These are phyloP conservation scores for Blastosporella zonata DNA, from an alignment of 1,284 basidiomycete species.

Conservation along the genomic window DNA sequence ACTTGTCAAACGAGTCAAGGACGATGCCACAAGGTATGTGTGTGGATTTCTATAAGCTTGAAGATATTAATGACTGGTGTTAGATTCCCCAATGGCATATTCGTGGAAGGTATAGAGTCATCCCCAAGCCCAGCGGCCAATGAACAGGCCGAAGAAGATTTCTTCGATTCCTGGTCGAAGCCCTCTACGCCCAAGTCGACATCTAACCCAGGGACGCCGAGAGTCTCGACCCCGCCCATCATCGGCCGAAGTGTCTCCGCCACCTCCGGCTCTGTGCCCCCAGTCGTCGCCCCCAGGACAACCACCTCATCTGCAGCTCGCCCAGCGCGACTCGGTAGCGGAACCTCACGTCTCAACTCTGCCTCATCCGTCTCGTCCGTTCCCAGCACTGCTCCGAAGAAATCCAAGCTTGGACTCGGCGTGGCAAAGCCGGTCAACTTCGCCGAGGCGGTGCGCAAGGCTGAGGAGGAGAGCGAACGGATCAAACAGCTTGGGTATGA, in stretches of 20 bases:
- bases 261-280: constrained; percentile 30
- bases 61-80: neutral
- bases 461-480: constrained; percentile 85
- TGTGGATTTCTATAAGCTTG: neutral
- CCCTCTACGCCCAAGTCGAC: constrained; percentile 55
- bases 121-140: constrained; percentile 38
- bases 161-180: constrained; percentile 96
- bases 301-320: constrained; percentile 52
- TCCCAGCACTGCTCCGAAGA: constrained; percentile 41
- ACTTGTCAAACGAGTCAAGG: constrained; percentile 77
- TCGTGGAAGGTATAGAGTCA: constrained; percentile 74
- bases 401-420: constrained; percentile 79
- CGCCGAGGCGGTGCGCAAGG: constrained; percentile 86
- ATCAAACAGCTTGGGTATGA: constrained; percentile 90
- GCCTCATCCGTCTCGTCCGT: constrained; percentile 37
- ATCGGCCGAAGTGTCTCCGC: constrained; percentile 49
- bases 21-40: constrained; percentile 59
- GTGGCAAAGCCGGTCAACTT: constrained; percentile 85
- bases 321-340: constrained; percentile 35
- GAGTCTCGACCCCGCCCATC: constrained; percentile 50
- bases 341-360: constrained; percentile 55
- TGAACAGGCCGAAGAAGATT: constrained; percentile 76
- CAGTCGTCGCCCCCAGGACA: constrained; percentile 42
- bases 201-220: constrained; percentile 47
- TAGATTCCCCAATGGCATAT: constrained; percentile 75